phyloP scores from a whole-genome alignment of 306 rosid genomes.

The Cucurbita pepo region DNA sequence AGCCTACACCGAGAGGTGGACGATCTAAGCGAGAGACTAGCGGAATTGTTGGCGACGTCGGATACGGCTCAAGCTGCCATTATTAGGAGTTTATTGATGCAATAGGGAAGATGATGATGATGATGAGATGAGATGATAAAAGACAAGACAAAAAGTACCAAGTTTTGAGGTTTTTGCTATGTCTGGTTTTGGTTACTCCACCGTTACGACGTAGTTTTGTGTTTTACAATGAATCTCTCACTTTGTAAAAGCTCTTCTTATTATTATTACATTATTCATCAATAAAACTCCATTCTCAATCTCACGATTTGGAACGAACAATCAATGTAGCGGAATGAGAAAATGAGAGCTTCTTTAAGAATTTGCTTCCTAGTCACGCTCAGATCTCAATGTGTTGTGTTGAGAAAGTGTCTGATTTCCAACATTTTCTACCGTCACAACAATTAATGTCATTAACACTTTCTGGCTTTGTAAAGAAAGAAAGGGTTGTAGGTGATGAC shows the following conservation, averaged over 20 bases:
- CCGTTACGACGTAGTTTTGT: background rate
- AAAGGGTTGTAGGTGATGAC: too few species aligned
- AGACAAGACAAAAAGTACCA: background rate
- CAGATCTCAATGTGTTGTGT: too few species aligned
- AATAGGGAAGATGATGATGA: conserved; percentile 13
- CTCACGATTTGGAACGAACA: background rate
- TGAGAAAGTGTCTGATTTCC: too few species aligned
- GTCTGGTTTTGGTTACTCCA: background rate
- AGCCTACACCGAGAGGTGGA: conserved; percentile 77
- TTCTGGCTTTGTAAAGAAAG: too few species aligned
- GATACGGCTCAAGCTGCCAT: conserved; percentile 89
- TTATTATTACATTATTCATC: background rate
- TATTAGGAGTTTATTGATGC: conserved; percentile 63
- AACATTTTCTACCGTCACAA: too few species aligned
- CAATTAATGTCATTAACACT: too few species aligned
- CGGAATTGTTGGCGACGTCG: conserved; percentile 61
- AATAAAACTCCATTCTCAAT: background rate
- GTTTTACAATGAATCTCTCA: background rate
- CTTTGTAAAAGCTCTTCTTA: background rate
- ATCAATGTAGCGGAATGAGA: too few species aligned
- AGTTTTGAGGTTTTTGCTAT: background rate
- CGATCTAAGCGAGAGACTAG: conserved; percentile 73
- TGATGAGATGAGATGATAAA: background rate
- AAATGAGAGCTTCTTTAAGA: too few species aligned
- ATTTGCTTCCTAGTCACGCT: too few species aligned